Percentiles rank a stretch among this genome's conserved stretches.
Evolutionary conservation across 768 basidiomycete genomes (phyloP).

Genomic region (Leccinum subgranulosum): DNA sequence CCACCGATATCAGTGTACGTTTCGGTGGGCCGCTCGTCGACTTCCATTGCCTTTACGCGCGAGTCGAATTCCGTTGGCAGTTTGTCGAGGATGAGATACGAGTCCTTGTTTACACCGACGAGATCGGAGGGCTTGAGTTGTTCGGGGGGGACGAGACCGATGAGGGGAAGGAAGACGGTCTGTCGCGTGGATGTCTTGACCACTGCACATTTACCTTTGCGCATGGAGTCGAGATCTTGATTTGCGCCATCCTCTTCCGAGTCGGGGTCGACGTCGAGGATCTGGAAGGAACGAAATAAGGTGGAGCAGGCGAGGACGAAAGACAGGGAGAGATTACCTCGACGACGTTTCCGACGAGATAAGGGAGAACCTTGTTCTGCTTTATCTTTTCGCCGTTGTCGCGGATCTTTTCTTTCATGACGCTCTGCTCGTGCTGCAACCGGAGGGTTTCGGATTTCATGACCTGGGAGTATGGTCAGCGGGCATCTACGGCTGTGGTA

Average conservation of each 20-base stretch:
- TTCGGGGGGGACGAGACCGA: slow-evolving; percentile 94
- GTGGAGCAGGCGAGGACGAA: not conserved
- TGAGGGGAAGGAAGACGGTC: slow-evolving; percentile 97
- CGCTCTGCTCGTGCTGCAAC: slow-evolving; percentile 88
- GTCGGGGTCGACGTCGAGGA: slow-evolving; percentile 92
- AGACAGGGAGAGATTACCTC: slow-evolving; percentile 52
- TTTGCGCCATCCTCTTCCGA: slow-evolving; percentile 94
- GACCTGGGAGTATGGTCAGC: slow-evolving; percentile 51
- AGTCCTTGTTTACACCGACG: slow-evolving; percentile 99
- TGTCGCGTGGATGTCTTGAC: slow-evolving; percentile 99
- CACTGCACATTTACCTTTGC: slow-evolving; percentile 96
- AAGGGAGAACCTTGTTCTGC: slow-evolving; percentile 98
- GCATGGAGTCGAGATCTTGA: slow-evolving; percentile 92
- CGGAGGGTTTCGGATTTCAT: slow-evolving; percentile 95
- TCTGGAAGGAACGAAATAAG: slow-evolving; percentile 44
- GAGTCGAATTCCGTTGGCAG: slow-evolving; percentile 97
- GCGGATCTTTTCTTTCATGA: slow-evolving; percentile 98
- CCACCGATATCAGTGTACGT: slow-evolving; percentile 98
- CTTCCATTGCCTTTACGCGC: slow-evolving; percentile 99
- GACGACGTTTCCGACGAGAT: slow-evolving; percentile 96
- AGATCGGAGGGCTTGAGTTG: slow-evolving; percentile 88
- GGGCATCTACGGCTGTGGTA: not conserved
- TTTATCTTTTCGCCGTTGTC: slow-evolving; percentile 99
- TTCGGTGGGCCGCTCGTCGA: slow-evolving; percentile 96
- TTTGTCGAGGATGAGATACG: slow-evolving; percentile 93